Base-by-base conservation (phyloP, 2,329 filamentous ascomycete genomes). In the Penicillium sclerotiorum region DNA sequence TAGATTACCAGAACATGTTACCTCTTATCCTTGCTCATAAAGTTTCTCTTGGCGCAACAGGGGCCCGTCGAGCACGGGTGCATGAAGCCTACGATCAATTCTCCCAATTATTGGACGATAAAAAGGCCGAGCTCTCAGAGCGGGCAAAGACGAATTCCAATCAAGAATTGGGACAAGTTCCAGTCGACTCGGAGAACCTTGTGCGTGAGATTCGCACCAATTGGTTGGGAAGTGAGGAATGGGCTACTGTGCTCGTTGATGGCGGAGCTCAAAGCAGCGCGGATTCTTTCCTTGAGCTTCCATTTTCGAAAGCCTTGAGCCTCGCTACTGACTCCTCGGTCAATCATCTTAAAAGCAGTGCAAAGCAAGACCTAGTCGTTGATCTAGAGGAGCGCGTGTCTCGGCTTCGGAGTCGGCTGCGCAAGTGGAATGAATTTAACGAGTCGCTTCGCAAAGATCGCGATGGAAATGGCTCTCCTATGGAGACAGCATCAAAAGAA, bases 161-260 rank as follows among this genome's bases (percentile, higher is more conserved):
- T 49, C 47, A 57, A 33, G 35, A 40, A 55, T 3, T 41, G 32
- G 66, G 72, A 3, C 76, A 73, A 37, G 58, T 68, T 0, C 39
- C 40, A 11, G 18, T 15, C 4, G 74, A 82, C 32, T 47, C 64
- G 3, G 73, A 66, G 9, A 48, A 15, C 8, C 40, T 70, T 20
- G 52, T 67, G 58, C 59, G 62, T n/a, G 64, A 90, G 49, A 79
- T 85, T 59, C 81, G 80, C 35, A 77, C 80, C 2, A 89, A 90
- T 58, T 96, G 91, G 91, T 78, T 88, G 12, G 91, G 90, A 2
- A 84, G 86, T 61, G 82, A 86, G 51, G 80, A 83, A 48, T 93
- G 90, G 86, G 80, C 89, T 60, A 81, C 89, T 40, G 77, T 83
- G 2, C 73, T 96, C 17, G 67, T 94, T 0, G 78, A 86, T 43